Evolutionary conservation across 2,329 filamentous ascomycete species (phyloP).

Genomic region (Apiospora koreana): DNA sequence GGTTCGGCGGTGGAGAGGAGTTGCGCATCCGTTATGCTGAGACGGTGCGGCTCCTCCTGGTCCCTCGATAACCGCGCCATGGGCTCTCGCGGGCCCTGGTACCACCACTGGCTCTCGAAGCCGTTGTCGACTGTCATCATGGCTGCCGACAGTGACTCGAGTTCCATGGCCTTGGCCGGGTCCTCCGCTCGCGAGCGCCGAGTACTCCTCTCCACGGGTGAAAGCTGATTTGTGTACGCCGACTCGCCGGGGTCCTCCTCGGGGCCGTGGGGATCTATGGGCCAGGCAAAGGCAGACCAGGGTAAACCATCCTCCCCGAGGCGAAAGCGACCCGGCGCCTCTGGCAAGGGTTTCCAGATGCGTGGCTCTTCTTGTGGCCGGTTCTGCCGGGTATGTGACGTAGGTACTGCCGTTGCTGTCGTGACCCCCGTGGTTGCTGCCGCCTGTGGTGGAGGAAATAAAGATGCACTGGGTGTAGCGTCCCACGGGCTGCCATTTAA

Average conservation of each 20-base stretch:
- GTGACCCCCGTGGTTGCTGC: background rate
- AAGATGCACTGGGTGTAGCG: conserved; percentile 31
- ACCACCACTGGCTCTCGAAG: conserved; percentile 61
- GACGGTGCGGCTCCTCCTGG: conserved; percentile 22
- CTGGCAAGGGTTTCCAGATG: conserved; percentile 46
- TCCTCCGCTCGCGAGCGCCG: conserved; percentile 31
- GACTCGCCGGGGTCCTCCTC: conserved; percentile 22
- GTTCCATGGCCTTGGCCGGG: conserved; percentile 38
- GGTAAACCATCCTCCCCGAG: conserved; percentile 50
- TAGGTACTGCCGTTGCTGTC: background rate
- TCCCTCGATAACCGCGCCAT: conserved; percentile 23
- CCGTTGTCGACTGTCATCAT: conserved; percentile 60
- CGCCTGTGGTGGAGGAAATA: conserved; percentile 22
- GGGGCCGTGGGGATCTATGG: conserved; percentile 30
- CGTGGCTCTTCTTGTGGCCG: conserved; percentile 23
- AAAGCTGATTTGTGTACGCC: conserved; percentile 25
- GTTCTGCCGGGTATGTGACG: conserved; percentile 14
- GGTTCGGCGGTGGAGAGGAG: conserved; percentile 26
- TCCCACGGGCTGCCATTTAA: conserved; percentile 51
- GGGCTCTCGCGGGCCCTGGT: conserved; percentile 43
- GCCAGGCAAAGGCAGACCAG: conserved; percentile 44
- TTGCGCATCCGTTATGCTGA: conserved; percentile 26
- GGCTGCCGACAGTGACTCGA: conserved; percentile 51
- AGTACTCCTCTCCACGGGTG: conserved; percentile 24
- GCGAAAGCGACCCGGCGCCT: conserved; percentile 39